phyloP scores from a whole-genome alignment of 306 rosid genomes.

The Dalbergia cultrata region DNA sequence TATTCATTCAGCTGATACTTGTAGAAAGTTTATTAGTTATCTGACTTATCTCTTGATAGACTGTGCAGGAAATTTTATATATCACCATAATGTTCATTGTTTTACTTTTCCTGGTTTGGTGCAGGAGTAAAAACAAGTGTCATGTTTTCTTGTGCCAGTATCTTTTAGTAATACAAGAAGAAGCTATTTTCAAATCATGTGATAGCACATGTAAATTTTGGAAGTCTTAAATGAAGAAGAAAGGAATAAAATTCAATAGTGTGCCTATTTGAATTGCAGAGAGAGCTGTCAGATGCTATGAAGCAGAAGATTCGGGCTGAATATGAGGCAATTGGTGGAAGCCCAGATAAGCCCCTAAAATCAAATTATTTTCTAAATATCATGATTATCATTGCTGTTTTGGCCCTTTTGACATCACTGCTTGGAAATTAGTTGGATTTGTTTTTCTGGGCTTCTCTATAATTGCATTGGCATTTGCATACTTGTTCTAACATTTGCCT shows the following conservation, averaged over 20 bases:
- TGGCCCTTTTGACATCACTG: constrained; percentile 83
- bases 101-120: constrained; percentile 66
- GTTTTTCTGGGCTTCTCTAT: constrained; percentile 32
- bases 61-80: constrained; percentile 15
- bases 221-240: constrained; percentile 78
- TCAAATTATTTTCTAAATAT: constrained; percentile 85
- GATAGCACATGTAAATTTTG: constrained; percentile 66
- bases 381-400: constrained; percentile 72
- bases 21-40: constrained; percentile 27
- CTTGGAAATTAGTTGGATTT: constrained; percentile 68
- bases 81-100: constrained; percentile 60
- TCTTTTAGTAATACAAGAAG: constrained; percentile 76
- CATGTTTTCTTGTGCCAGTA: constrained; percentile 69
- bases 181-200: constrained; percentile 77
- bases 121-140: constrained; percentile 86
- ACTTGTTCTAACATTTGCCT: constrained; percentile 17
- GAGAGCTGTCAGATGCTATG: constrained; percentile 78
- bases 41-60: constrained; percentile 34
- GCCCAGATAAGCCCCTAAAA: constrained; percentile 87
- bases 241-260: constrained; percentile 86
- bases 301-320: constrained; percentile 93
- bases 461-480: constrained; percentile 35
- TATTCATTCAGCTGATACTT: constrained; percentile 36
- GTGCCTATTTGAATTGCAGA: constrained; percentile 92
- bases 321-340: constrained; percentile 84